These are phyloP conservation scores for Metschnikowia gelsemii DNA, from an alignment of 805 yeast species.

Conservation along the genomic window DNA sequence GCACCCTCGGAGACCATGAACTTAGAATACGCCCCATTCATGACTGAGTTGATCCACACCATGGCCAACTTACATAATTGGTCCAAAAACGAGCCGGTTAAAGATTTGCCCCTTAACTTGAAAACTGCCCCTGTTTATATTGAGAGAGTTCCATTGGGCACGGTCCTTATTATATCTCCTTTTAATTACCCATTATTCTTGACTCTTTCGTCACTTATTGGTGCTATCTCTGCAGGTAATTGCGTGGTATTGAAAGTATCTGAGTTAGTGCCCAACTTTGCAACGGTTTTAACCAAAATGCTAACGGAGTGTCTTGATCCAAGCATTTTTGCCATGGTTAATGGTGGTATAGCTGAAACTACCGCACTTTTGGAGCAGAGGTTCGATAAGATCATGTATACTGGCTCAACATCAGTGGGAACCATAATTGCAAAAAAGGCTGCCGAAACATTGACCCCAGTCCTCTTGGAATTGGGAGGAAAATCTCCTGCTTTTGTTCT, in stretches of 20 bases:
- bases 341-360: conserved; percentile 66
- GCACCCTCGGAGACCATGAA: conserved; percentile 58
- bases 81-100: conserved; percentile 51
- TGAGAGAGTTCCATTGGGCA: conserved; percentile 50
- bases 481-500: conserved; percentile 82
- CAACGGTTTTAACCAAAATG: conserved; percentile 55
- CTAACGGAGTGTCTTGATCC: conserved; percentile 54
- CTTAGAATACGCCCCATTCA: conserved; percentile 52
- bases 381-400: conserved; percentile 81
- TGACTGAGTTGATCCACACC: conserved; percentile 57
- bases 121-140: conserved; percentile 20
- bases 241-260: conserved; percentile 73
- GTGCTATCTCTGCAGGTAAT: conserved; percentile 87
- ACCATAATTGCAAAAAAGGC: conserved; percentile 75
- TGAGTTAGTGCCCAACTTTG: conserved; percentile 66
- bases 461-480: conserved; percentile 84
- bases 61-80: conserved; percentile 61
- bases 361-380: conserved; percentile 53
- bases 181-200: conserved; percentile 78
- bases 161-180: conserved; percentile 70
- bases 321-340: conserved; percentile 59
- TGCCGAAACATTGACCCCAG: conserved; percentile 81
- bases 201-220: conserved; percentile 62
- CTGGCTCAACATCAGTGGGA: conserved; percentile 81
- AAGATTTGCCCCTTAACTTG: conserved; percentile 37